phyloP scores from a whole-genome alignment of 441 rosid species.

The Euphorbia celastroides region DNA sequence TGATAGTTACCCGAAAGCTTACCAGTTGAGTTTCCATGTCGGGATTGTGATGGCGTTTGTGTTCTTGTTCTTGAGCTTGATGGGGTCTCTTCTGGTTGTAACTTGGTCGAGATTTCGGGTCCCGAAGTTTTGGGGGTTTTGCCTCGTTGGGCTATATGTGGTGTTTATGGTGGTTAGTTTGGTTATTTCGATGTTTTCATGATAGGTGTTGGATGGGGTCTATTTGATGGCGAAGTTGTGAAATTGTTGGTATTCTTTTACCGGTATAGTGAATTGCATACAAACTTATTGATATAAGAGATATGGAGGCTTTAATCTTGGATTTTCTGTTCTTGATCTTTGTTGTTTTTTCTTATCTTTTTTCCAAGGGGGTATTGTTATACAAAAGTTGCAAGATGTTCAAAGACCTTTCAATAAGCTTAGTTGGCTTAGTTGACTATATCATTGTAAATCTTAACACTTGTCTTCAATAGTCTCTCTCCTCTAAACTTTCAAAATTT shows the following conservation, averaged over 20 bases:
- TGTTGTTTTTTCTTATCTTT: not conserved
- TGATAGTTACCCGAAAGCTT: constrained; percentile 67
- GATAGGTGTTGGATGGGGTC: constrained; percentile 21
- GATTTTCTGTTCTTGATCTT: too few species aligned
- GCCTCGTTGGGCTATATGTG: constrained; percentile 80
- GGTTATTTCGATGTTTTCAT: constrained; percentile 52
- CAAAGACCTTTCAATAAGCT: not conserved
- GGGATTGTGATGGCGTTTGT: constrained; percentile 86
- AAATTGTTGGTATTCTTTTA: constrained; percentile 2
- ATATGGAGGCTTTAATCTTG: constrained; percentile 15
- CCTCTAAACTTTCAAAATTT: too few species aligned
- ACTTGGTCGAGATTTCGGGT: constrained; percentile 94
- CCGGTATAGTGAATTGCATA: not conserved
- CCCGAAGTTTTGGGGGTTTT: constrained; percentile 88
- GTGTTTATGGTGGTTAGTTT: constrained; percentile 61
- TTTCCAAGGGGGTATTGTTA: too few species aligned
- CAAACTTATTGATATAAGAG: not conserved
- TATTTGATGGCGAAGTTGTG: too few species aligned
- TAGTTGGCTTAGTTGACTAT: too few species aligned
- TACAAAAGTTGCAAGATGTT: too few species aligned
- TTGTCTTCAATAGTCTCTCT: too few species aligned
- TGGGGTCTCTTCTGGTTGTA: constrained; percentile 88
- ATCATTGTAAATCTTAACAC: too few species aligned
- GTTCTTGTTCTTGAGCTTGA: constrained; percentile 78
- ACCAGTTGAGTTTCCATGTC: constrained; percentile 61